phyloP scores from a whole-genome alignment of 192 early-diverging fungal species.

The Coemansia sp. region DNA sequence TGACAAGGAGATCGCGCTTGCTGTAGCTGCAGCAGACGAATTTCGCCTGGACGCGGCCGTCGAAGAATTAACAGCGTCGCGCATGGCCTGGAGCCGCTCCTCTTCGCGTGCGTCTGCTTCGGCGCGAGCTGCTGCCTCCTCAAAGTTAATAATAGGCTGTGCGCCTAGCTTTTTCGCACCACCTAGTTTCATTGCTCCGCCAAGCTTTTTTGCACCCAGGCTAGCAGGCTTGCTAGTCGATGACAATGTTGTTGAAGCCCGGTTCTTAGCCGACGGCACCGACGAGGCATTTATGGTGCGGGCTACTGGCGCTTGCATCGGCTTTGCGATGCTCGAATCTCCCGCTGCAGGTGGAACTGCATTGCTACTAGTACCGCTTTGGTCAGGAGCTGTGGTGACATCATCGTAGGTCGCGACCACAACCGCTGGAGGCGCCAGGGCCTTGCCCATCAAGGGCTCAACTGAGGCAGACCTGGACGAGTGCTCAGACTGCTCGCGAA shows the following conservation, averaged over 20 bases:
- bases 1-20: not conserved
- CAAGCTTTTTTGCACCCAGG: conserved; percentile 48
- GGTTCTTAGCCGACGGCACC: conserved; percentile 10
- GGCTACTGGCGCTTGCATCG: conserved; percentile 32
- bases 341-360: not conserved
- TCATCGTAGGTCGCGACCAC: not conserved
- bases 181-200: conserved; percentile 72
- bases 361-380: not conserved
- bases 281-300: conserved; percentile 22
- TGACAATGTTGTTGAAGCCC: conserved; percentile 1
- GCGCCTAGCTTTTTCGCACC: conserved; percentile 81
- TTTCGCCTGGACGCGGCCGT: not conserved
- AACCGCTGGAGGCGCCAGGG: conserved; percentile 37
- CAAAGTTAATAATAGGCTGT: conserved; percentile 80
- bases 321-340: conserved; percentile 10
- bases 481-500: conserved; percentile 25
- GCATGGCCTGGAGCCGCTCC: conserved; percentile 55
- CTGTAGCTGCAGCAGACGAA: conserved; percentile 2
- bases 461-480: conserved; percentile 11
- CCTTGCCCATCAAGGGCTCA: not conserved
- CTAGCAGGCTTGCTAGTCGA: conserved; percentile 30
- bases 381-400: not conserved
- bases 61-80: conserved; percentile 30
- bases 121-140: conserved; percentile 86
- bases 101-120: conserved; percentile 80